Conservation (phyloP, 345 rosid species). For the Noccaea caerulescens region DNA sequence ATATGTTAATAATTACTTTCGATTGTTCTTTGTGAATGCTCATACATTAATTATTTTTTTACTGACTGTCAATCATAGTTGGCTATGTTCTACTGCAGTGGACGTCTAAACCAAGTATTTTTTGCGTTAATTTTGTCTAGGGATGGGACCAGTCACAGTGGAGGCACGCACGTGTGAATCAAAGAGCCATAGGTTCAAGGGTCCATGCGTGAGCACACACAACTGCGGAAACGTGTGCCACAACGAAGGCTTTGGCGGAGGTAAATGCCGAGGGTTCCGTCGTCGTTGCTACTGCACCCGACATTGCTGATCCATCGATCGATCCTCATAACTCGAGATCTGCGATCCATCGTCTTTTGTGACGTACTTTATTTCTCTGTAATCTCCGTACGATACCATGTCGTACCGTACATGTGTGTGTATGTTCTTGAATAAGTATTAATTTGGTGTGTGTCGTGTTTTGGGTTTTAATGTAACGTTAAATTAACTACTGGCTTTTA, state of each 20-base stretch:
- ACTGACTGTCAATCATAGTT: not conserved
- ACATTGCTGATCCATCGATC: slow-evolving; percentile 43
- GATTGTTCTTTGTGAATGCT: not conserved
- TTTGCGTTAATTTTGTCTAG: slow-evolving; percentile 12
- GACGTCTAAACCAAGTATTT: not conserved
- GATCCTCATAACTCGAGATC: not conserved
- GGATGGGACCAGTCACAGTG: slow-evolving; percentile 41
- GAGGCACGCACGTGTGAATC: slow-evolving; percentile 53
- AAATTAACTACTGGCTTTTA: slow-evolving; percentile 17
- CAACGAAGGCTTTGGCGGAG: slow-evolving; percentile 54
- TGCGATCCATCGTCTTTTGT: not conserved
- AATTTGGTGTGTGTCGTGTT: slow-evolving; percentile 23
- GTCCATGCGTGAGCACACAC: slow-evolving; percentile 39
- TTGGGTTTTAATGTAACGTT: slow-evolving; percentile 20
- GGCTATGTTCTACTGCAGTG: not conserved
- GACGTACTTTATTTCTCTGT: slow-evolving; percentile 1
- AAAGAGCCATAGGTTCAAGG: slow-evolving; percentile 53
- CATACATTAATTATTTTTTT: not conserved
- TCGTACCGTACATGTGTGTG: slow-evolving; percentile 30
- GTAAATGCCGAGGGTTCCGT: slow-evolving; percentile 53
- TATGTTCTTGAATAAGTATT: slow-evolving; percentile 35
- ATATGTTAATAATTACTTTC: not conserved
- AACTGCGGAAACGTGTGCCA: slow-evolving; percentile 54
- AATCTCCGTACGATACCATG: slow-evolving; percentile 30
- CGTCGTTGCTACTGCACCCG: slow-evolving; percentile 60